Evolutionary conservation across 108 stramenopile species (phyloP).

Genomic region (Fragilaria radians): DNA sequence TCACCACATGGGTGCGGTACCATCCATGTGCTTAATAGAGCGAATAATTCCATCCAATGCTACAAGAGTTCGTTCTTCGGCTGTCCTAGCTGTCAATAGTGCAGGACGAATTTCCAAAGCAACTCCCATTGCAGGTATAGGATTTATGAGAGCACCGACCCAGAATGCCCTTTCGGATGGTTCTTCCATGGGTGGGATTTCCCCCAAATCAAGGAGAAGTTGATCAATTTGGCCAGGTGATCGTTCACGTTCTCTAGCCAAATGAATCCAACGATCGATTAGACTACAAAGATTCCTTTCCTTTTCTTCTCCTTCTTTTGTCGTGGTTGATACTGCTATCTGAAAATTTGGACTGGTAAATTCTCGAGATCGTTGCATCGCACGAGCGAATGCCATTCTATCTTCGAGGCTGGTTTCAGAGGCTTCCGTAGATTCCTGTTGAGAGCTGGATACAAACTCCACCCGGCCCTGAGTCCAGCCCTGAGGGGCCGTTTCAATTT

Average conservation of each 20-base stretch:
- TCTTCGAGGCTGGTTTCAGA: constrained; percentile 11
- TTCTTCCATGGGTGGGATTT: constrained; percentile 48
- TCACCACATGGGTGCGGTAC: constrained; percentile 7
- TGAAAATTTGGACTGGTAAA: constrained; percentile 51
- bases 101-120: constrained; percentile 63
- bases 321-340: constrained; percentile 25
- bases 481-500: constrained; percentile 32
- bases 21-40: constrained; percentile 64
- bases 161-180: constrained; percentile 75
- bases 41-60: constrained; percentile 53
- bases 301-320: too few relatives aligned
- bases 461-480: constrained; percentile 66
- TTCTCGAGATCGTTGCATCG: constrained; percentile 38
- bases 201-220: constrained; percentile 41
- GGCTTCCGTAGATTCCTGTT: constrained; percentile 36
- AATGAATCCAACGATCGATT: constrained; percentile 60
- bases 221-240: constrained; percentile 45
- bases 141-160: constrained; percentile 73
- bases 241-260: constrained; percentile 53
- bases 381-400: constrained; percentile 40
- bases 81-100: constrained; percentile 42
- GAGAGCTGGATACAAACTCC: constrained; percentile 36
- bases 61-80: constrained; percentile 49
- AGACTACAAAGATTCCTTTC: too few relatives aligned
- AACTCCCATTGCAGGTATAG: constrained; percentile 69